Conservation (phyloP, 2,329 filamentous ascomycete genomes). For the Trichoderma brevicompactum region DNA sequence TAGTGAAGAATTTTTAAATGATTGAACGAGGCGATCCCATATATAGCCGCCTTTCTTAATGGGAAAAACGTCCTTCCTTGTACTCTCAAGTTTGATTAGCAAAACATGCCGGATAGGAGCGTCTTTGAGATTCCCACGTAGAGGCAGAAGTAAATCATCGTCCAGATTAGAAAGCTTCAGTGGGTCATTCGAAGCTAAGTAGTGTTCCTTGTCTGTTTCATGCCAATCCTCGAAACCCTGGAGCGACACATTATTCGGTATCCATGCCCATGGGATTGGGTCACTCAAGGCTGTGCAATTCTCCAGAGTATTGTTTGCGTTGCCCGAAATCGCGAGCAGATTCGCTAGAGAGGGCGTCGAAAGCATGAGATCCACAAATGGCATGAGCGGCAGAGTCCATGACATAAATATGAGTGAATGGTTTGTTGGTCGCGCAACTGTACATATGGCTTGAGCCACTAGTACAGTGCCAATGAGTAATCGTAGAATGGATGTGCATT, state of each 20-base stretch:
- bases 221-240: conserved; percentile 41
- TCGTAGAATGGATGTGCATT: no score
- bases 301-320: conserved; percentile 38
- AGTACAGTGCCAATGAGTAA: no score
- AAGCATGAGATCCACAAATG: conserved; percentile 37
- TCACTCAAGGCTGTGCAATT: conserved; percentile 38
- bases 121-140: conserved; percentile 36
- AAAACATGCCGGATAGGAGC: conserved; percentile 49
- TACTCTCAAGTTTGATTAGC: conserved; percentile 50
- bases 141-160: conserved; percentile 38
- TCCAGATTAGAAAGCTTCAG: conserved; percentile 47
- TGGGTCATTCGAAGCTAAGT: conserved; percentile 45
- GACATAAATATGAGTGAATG: no score
- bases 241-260: conserved; percentile 34
- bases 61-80: conserved; percentile 43
- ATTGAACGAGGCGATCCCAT: conserved; percentile 26
- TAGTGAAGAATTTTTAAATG: conserved; percentile 1
- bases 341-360: conserved; percentile 37
- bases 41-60: conserved; percentile 44
- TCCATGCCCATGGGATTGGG: conserved; percentile 35
- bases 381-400: no score
- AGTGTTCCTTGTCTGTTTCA: conserved; percentile 35
- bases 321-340: conserved; percentile 34
- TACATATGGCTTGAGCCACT: no score
- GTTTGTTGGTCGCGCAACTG: no score